Conservation (phyloP, 371 early-diverging fungal species). For the Mortierella sp. region DNA sequence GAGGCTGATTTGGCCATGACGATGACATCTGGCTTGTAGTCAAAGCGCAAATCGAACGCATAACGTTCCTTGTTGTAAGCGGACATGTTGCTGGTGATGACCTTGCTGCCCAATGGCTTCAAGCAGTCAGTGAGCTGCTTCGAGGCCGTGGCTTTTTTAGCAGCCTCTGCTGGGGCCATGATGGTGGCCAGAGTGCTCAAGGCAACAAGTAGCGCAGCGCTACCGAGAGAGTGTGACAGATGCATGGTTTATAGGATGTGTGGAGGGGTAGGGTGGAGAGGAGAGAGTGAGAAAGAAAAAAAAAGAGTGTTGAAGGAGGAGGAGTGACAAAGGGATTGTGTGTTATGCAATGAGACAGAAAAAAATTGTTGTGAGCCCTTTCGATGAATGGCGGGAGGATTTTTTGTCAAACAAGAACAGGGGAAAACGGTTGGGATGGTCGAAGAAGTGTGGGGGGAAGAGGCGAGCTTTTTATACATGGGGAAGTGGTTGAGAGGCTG, state of each 20-base stretch:
- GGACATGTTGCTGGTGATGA: slow-evolving; percentile 11
- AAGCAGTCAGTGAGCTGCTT: slow-evolving; percentile 14
- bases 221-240: slow-evolving; percentile 11
- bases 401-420: too few relatives aligned
- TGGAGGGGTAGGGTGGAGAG: neutral
- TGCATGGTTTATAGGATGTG: slow-evolving; percentile 12
- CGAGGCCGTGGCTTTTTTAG: slow-evolving; percentile 2
- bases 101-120: slow-evolving; percentile 30
- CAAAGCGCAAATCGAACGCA: slow-evolving; percentile 38
- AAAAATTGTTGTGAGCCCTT: neutral
- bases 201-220: slow-evolving; percentile 27
- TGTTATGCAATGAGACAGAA: neutral
- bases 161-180: neutral
- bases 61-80: slow-evolving; percentile 27
- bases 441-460: too few relatives aligned
- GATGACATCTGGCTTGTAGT: slow-evolving; percentile 31
- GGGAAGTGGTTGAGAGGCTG: too few relatives aligned
- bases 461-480: too few relatives aligned
- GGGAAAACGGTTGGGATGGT: too few relatives aligned
- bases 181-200: slow-evolving; percentile 16
- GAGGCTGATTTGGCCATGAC: slow-evolving; percentile 18
- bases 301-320: slow-evolving; percentile 2
- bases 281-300: neutral
- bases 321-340: neutral
- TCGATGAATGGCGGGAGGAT: too few relatives aligned